A percentile compares a stretch with the other conserved stretches of the same genome.
phyloP scores from a whole-genome alignment of 1,284 basidiomycete genomes.

The Melampsora americana region DNA sequence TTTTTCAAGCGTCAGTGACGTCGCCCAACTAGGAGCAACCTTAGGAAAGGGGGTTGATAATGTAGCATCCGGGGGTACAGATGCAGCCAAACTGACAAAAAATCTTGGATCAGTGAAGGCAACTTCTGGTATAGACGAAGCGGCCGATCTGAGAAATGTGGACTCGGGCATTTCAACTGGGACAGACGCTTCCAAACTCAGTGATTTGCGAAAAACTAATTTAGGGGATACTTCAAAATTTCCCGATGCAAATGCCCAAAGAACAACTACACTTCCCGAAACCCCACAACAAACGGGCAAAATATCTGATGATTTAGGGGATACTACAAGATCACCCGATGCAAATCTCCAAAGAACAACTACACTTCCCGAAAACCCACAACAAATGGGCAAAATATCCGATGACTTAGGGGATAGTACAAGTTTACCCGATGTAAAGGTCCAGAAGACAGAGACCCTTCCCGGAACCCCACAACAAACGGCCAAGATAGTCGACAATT shows the following conservation, averaged over 20 bases:
- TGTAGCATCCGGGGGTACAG: not conserved
- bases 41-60: not conserved
- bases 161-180: not conserved
- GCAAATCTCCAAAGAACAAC: not conserved
- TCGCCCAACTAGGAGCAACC: not conserved
- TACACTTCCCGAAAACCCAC: not conserved
- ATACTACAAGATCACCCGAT: not conserved
- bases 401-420: too few species aligned
- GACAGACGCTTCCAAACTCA: not conserved
- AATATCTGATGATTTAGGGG: not conserved
- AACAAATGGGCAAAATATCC: not conserved
- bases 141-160: not conserved
- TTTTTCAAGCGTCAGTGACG: too few species aligned
- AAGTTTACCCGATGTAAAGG: not conserved
- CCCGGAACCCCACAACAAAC: not conserved
- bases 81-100: not conserved
- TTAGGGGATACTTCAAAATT: not conserved
- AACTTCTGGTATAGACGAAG: not conserved
- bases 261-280: not conserved
- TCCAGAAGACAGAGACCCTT: not conserved
- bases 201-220: not conserved
- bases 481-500: not conserved
- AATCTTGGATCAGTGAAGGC: not conserved
- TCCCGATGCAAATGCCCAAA: not conserved
- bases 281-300: not conserved